These are phyloP conservation scores for Lachnellula occidentalis DNA, from an alignment of 2,329 filamentous ascomycete species.

Conservation along the genomic window DNA sequence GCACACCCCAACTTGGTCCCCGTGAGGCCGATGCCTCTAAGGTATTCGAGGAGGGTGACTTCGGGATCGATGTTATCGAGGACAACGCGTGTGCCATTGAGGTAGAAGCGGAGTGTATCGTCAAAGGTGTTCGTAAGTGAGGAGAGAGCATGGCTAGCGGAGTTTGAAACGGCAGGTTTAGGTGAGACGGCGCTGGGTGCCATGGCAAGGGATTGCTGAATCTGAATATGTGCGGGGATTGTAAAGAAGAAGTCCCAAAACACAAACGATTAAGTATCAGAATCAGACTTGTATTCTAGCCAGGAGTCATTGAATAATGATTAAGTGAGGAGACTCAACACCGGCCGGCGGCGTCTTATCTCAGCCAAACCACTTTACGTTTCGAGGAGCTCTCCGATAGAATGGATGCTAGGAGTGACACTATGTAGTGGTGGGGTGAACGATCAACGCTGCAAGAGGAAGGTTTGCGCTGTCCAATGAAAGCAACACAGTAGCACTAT, in stretches of 20 bases:
- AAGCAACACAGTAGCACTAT: too few relatives aligned
- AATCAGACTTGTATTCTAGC: neutral
- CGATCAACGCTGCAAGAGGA: too few relatives aligned
- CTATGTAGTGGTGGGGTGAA: too few relatives aligned
- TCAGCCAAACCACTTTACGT: neutral
- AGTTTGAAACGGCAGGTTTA: conserved; percentile 30
- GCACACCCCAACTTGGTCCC: conserved; percentile 96
- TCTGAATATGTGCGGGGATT: neutral
- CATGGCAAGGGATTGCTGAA: conserved; percentile 35
- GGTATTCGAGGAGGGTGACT: conserved; percentile 84
- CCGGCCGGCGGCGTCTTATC: conserved; percentile 18
- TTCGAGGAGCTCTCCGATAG: neutral
- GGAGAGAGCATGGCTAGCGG: conserved; percentile 38
- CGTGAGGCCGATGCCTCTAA: conserved; percentile 86
- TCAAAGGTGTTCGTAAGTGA: conserved; percentile 72
- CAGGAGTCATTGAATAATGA: neutral
- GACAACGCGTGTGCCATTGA: conserved; percentile 87
- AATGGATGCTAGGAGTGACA: too few relatives aligned
- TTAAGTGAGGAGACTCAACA: neutral
- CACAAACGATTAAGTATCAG: neutral
- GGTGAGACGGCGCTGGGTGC: conserved; percentile 51
- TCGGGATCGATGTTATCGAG: conserved; percentile 88
- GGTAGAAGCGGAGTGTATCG: conserved; percentile 84
- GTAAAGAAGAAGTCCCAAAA: neutral
- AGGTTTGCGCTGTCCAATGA: too few relatives aligned